Percentiles rank a stretch among this genome's conserved stretches.
phyloP scores from a whole-genome alignment of 257 asterid species.

The Scutellaria minor region DNA sequence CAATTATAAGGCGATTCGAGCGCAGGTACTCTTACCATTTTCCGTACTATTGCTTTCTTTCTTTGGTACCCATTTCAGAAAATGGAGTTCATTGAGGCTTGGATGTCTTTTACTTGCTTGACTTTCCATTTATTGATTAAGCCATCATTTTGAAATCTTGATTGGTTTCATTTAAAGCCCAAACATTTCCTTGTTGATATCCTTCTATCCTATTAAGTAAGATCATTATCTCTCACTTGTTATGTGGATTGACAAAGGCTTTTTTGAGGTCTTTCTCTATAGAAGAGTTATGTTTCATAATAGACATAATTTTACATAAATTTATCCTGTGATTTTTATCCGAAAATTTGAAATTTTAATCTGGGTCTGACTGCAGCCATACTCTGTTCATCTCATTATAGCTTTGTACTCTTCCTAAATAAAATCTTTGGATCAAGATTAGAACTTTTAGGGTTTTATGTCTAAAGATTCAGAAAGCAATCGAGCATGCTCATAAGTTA shows the following conservation, averaged over 20 bases:
- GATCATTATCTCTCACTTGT: no score
- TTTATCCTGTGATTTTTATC: background rate
- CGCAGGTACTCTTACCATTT: constrained; percentile 63
- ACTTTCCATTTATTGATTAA: background rate
- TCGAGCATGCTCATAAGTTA: constrained; percentile 1
- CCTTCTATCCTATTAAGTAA: no score
- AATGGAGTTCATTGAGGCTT: background rate
- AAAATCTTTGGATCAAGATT: background rate
- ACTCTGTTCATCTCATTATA: background rate
- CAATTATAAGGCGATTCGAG: constrained; percentile 92
- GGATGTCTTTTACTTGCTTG: background rate
- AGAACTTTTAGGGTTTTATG: background rate
- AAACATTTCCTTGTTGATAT: no score
- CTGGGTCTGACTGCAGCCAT: background rate
- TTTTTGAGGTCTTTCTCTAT: no score
- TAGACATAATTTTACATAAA: background rate
- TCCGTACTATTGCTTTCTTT: background rate
- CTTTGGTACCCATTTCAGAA: background rate
- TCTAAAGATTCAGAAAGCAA: background rate
- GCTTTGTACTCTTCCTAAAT: background rate
- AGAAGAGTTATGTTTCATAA: background rate
- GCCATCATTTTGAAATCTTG: background rate
- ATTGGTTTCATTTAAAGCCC: no score
- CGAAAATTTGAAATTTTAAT: background rate
- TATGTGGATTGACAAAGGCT: no score